A percentile compares a stretch with the other conserved stretches of the same genome.
phyloP scores from a whole-genome alignment of 345 rosid species.

The Cardamine occulta region DNA sequence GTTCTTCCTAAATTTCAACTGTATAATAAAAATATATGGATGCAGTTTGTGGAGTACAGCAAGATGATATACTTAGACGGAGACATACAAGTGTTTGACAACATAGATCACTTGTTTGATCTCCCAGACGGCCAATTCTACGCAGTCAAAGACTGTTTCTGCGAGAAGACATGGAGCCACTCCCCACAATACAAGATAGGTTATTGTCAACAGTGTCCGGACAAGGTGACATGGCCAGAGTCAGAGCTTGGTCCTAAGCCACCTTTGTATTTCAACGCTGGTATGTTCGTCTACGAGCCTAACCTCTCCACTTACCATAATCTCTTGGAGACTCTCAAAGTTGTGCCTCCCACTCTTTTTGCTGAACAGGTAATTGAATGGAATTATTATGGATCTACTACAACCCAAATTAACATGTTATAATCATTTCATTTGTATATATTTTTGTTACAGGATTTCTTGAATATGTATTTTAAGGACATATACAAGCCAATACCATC shows the following conservation, averaged over 20 bases:
- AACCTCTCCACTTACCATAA: conserved; percentile 45
- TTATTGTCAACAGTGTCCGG: conserved; percentile 82
- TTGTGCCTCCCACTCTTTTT: conserved; percentile 60
- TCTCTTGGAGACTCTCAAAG: conserved; percentile 52
- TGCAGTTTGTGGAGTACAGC: conserved; percentile 68
- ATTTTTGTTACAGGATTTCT: conserved; percentile 52
- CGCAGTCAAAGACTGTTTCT: conserved; percentile 76
- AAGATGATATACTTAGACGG: conserved; percentile 80
- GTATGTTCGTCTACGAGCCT: conserved; percentile 76
- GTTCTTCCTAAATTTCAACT: neutral
- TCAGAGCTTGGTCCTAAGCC: conserved; percentile 62
- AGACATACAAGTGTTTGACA: conserved; percentile 77
- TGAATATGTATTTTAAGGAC: conserved; percentile 69
- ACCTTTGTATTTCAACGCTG: conserved; percentile 76
- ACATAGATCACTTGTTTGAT: conserved; percentile 74
- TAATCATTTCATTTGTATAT: neutral
- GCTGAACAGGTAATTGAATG: conserved; percentile 71
- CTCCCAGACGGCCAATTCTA: conserved; percentile 61
- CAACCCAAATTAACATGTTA: neutral
- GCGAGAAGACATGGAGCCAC: conserved; percentile 77
- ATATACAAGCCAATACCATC: conserved; percentile 63
- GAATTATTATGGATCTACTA: neutral
- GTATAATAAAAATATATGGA: neutral
- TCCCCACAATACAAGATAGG: conserved; percentile 66
- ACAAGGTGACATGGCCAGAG: conserved; percentile 59